Evolutionary conservation across 371 early-diverging fungal genomes (phyloP).

Genomic region (Mortierella sp.): DNA sequence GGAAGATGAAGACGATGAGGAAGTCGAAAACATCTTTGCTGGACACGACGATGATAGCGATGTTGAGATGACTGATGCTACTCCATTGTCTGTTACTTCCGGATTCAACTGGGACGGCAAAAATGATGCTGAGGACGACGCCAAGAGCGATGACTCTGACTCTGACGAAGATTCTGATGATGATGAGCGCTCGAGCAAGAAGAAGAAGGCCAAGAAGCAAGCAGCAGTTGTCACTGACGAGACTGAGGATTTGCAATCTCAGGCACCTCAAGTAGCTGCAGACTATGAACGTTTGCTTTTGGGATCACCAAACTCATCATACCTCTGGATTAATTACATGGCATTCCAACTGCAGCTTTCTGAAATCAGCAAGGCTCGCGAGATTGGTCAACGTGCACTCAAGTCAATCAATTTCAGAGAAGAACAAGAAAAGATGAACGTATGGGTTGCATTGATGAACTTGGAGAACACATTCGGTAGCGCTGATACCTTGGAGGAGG

Average conservation of each 20-base stretch:
- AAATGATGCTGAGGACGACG: slow-evolving; percentile 54
- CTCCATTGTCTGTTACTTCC: slow-evolving; percentile 49
- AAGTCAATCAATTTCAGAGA: slow-evolving; percentile 93
- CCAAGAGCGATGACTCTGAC: slow-evolving; percentile 42
- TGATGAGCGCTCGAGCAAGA: slow-evolving; percentile 53
- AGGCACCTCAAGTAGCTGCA: slow-evolving; percentile 69
- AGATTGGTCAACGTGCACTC: slow-evolving; percentile 93
- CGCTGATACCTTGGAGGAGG: slow-evolving; percentile 77
- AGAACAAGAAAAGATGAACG: slow-evolving; percentile 95
- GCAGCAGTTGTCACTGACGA: slow-evolving; percentile 62
- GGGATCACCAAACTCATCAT: slow-evolving; percentile 95
- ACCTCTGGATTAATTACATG: slow-evolving; percentile 98
- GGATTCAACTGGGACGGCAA: slow-evolving; percentile 78
- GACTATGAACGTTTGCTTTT: slow-evolving; percentile 93
- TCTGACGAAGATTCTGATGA: slow-evolving; percentile 56
- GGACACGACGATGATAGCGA: slow-evolving; percentile 61
- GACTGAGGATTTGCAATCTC: slow-evolving; percentile 67
- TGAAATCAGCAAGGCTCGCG: slow-evolving; percentile 92
- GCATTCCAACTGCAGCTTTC: slow-evolving; percentile 92
- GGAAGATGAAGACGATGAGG: slow-evolving; percentile 59
- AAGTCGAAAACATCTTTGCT: slow-evolving; percentile 55
- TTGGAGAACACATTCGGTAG: slow-evolving; percentile 95
- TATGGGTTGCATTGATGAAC: slow-evolving; percentile 95
- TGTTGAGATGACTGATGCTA: slow-evolving; percentile 57
- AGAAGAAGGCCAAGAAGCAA: slow-evolving; percentile 65